Evolutionary conservation across 1,284 basidiomycete genomes (phyloP), one percentile per base, ranked within the genome.

Genomic region (Marasmius sp.): DNA sequence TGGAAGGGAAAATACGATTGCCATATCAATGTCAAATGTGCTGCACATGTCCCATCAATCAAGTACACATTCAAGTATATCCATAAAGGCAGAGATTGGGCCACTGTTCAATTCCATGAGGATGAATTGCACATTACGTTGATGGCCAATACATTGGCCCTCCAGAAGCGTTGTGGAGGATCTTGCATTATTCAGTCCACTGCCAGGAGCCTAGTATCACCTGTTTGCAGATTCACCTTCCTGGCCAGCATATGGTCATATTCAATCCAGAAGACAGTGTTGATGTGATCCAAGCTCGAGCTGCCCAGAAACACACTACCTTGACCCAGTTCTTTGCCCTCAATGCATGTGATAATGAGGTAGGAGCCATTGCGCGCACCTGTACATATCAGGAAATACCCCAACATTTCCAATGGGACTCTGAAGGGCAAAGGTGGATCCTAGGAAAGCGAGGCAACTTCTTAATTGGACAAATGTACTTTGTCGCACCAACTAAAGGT

Each of bases 31-130:
- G 65, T 80, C 0, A 74, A 79, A 55, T 45, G 57, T 53, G 68
- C 63, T 49, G 65, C 57, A 0, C 20, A 22, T 37, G 22, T 53
- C 8, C 22, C 12, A 7, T 68, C 74, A 1, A 61, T 77, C 64
- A 79, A 79, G 51, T 81, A 81, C 27, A 72, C 79, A 6, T 68
- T 72, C 69, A 82, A 82, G 48, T 82, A 82, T 60, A 72, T 81
- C 9, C 73, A 78, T 65, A 82, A 82, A 63, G 79, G 78, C 6
- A 59, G 65, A 60, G 75, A 82, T 64, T 38, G 62, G n/a, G 67
- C 71, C 4, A 70, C 70, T 4, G 0, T 75, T 2, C 66, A 68
- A 3, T 49, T 58, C 45, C 14, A 39, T 12, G 18, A 27, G 33
- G 37, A 53, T 10, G 68, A 59, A 70, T 78, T 18, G 62, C 66